These are phyloP conservation scores for Starmera quercuum DNA, from an alignment of 805 yeast genomes.

Conservation along the genomic window DNA sequence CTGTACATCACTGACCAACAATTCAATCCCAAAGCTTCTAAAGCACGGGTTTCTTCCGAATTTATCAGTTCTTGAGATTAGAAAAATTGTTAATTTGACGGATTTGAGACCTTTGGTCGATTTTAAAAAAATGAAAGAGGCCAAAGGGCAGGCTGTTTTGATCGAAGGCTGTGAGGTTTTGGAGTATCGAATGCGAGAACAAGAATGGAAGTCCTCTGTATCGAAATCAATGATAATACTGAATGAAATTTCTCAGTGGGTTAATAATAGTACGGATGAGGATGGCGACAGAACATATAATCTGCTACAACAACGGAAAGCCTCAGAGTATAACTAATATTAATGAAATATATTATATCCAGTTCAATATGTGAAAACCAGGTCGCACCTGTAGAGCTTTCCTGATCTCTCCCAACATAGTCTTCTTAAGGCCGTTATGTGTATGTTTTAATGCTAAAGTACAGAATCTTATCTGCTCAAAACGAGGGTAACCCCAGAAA, in stretches of 20 bases:
- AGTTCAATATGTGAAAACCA: too few relatives aligned
- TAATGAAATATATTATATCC: too few relatives aligned
- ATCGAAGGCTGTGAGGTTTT: slow-evolving; percentile 75
- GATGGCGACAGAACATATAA: too few relatives aligned
- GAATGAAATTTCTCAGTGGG: slow-evolving; percentile 60
- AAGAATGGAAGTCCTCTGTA: slow-evolving; percentile 52
- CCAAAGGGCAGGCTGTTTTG: slow-evolving; percentile 32
- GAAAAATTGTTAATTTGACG: slow-evolving; percentile 50
- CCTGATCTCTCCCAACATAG: too few relatives aligned
- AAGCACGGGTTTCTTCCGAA: slow-evolving; percentile 41
- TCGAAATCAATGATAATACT: slow-evolving; percentile 49
- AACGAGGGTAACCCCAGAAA: too few relatives aligned
- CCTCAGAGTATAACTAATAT: too few relatives aligned
- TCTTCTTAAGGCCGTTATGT: too few relatives aligned
- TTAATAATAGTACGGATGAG: slow-evolving; percentile 38
- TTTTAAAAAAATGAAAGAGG: slow-evolving; percentile 40
- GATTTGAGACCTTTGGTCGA: slow-evolving; percentile 59
- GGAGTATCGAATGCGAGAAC: slow-evolving; percentile 48
- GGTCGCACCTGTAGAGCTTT: too few relatives aligned
- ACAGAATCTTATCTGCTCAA: too few relatives aligned
- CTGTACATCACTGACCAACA: slow-evolving; percentile 53
- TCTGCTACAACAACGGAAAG: too few relatives aligned
- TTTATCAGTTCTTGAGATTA: slow-evolving; percentile 69
- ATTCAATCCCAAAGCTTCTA: slow-evolving; percentile 45
- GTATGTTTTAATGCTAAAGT: too few relatives aligned